These are phyloP conservation scores for Thermoascus crustaceus DNA, from an alignment of 2,329 filamentous ascomycete species.

Conservation along the genomic window DNA sequence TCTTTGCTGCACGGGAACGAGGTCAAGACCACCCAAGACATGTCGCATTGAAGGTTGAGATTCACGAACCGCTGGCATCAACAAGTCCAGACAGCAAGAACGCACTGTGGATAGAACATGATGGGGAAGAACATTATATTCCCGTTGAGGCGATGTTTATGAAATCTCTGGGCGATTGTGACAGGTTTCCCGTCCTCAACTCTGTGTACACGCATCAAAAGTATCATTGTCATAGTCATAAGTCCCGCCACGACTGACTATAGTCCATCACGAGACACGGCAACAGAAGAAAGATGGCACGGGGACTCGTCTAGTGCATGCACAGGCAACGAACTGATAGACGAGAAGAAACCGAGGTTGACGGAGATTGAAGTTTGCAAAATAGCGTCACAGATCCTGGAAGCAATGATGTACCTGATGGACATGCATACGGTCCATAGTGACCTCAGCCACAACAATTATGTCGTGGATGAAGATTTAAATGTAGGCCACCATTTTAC, in stretches of 20 bases:
- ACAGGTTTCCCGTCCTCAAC: slow-evolving; percentile 20
- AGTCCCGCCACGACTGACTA: slow-evolving; percentile 15
- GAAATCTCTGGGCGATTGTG: slow-evolving; percentile 15
- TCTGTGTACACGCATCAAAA: slow-evolving; percentile 20
- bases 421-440: slow-evolving; percentile 21
- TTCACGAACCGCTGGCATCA: slow-evolving; percentile 7
- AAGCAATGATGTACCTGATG: slow-evolving; percentile 19
- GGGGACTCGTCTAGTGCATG: slow-evolving; percentile 8
- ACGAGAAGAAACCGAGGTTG: slow-evolving; percentile 12
- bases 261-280: slow-evolving; percentile 3
- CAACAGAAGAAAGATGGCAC: neutral
- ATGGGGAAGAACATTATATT: slow-evolving; percentile 10
- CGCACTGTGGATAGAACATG: slow-evolving; percentile 3
- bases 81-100: slow-evolving; percentile 6
- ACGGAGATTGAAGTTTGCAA: slow-evolving; percentile 21
- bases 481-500: slow-evolving; percentile 16
- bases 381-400: slow-evolving; percentile 21
- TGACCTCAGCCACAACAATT: slow-evolving; percentile 24
- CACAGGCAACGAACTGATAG: slow-evolving; percentile 9
- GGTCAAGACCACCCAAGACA: neutral
- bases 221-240: slow-evolving; percentile 21
- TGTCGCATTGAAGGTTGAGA: slow-evolving; percentile 16
- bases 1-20: slow-evolving; percentile 14
- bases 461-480: slow-evolving; percentile 19
- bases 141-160: slow-evolving; percentile 21